Percentiles rank a stretch among this genome's conserved stretches.
phyloP scores from a whole-genome alignment of 1,284 basidiomycete genomes.

The Anthracocystis panici-leucophaei region DNA sequence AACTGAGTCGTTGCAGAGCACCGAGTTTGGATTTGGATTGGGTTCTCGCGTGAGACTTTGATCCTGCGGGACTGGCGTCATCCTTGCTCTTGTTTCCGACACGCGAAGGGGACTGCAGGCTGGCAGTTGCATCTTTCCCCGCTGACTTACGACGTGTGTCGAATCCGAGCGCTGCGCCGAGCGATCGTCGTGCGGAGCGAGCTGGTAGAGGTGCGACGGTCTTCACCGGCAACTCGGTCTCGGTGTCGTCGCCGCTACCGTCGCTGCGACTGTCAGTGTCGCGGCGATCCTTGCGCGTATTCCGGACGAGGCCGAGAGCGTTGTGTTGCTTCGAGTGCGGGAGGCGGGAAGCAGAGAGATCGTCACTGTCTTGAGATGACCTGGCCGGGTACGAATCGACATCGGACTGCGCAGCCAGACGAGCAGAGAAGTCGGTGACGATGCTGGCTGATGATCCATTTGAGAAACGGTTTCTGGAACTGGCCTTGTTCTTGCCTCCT shows the following conservation, averaged over 20 bases:
- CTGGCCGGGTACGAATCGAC: conserved; percentile 13
- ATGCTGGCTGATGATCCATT: conserved; percentile 25
- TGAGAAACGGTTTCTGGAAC: conserved; percentile 8
- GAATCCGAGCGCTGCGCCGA: conserved; percentile 39
- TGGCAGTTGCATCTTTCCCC: not conserved
- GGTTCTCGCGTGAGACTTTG: conserved; percentile 15
- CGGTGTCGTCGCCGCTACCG: conserved; percentile 43
- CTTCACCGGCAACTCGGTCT: conserved; percentile 27
- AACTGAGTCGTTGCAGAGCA: conserved; percentile 38
- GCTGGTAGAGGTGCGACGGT: not conserved
- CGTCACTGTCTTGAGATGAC: conserved; percentile 9
- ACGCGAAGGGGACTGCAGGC: conserved; percentile 1
- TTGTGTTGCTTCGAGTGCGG: not conserved
- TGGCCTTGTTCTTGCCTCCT: not conserved
- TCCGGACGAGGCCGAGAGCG: not conserved
- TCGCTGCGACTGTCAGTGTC: conserved; percentile 3
- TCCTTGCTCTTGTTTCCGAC: conserved; percentile 1
- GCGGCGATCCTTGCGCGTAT: not conserved
- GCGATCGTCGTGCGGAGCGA: conserved; percentile 27
- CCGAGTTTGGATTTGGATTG: conserved; percentile 31
- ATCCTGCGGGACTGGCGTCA: not conserved
- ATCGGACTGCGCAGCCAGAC: conserved; percentile 42
- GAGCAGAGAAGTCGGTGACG: conserved; percentile 39
- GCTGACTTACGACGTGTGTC: conserved; percentile 7
- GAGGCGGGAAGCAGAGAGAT: not conserved